phyloP scores from a whole-genome alignment of 1,284 basidiomycete genomes.

The Puccinia polysora region DNA sequence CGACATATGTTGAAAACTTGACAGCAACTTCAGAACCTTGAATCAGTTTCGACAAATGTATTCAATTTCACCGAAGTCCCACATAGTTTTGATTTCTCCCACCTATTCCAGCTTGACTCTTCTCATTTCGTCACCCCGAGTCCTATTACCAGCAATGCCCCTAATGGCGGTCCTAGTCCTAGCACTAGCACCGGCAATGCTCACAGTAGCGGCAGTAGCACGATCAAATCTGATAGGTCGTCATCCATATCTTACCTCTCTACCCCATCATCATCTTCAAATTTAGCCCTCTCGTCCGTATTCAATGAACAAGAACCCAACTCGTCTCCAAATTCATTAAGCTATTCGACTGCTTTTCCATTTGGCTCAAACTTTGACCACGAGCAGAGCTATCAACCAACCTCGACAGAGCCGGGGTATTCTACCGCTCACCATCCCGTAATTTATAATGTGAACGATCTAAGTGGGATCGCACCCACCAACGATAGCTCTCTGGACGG shows the following conservation, averaged over 20 bases:
- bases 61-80: not conserved
- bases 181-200: too few relatives aligned
- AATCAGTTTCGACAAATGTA: not conserved
- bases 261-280: not conserved
- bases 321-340: not conserved
- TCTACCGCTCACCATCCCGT: not conserved
- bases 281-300: not conserved
- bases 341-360: not conserved
- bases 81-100: not conserved
- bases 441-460: not conserved
- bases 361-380: slow-evolving; percentile 1
- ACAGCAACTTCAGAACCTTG: not conserved
- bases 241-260: not conserved
- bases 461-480: not conserved
- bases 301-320: slow-evolving; percentile 8
- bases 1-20: too few relatives aligned
- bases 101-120: not conserved
- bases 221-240: not conserved
- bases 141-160: not conserved
- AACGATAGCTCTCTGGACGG: not conserved
- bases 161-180: too few relatives aligned
- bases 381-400: not conserved
- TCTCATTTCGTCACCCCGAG: not conserved
- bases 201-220: too few relatives aligned
- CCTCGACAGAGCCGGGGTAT: not conserved